These are phyloP conservation scores for Pyrenopolyporus hunteri DNA, from an alignment of 495 filamentous ascomycete species.

Conservation along the genomic window DNA sequence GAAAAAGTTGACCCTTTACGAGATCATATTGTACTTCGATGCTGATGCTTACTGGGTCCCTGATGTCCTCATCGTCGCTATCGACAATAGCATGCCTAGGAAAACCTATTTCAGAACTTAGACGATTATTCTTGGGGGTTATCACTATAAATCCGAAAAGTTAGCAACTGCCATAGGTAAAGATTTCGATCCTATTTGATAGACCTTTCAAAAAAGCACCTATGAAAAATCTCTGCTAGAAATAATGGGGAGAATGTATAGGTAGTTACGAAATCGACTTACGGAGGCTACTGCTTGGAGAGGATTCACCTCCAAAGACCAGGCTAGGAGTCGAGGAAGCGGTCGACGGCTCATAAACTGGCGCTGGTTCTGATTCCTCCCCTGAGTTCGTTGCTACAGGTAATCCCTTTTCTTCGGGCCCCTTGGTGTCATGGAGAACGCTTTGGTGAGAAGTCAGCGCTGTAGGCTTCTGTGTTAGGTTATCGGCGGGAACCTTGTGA, in stretches of 20 bases:
- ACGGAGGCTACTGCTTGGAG: slow-evolving; percentile 45
- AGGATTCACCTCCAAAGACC: slow-evolving; percentile 44
- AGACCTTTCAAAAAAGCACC: not conserved
- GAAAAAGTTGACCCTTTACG: not conserved
- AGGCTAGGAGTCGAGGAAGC: slow-evolving; percentile 49
- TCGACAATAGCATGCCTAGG: slow-evolving; percentile 12
- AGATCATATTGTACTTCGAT: slow-evolving; percentile 10
- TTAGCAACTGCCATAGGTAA: slow-evolving; percentile 5
- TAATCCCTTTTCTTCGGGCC: slow-evolving; percentile 1
- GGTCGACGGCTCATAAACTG: slow-evolving; percentile 33
- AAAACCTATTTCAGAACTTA: slow-evolving; percentile 12
- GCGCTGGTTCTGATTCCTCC: slow-evolving; percentile 6
- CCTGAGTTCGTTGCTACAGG: not conserved
- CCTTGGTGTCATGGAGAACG: not conserved
- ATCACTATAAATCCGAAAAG: slow-evolving; percentile 16
- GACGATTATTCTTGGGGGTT: slow-evolving; percentile 35
- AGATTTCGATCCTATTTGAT: not conserved
- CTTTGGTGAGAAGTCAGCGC: not conserved
- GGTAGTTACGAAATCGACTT: slow-evolving; percentile 13
- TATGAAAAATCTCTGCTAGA: not conserved
- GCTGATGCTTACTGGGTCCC: not conserved
- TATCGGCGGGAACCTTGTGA: not conserved
- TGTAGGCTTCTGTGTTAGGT: not conserved
- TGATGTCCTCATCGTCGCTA: slow-evolving; percentile 26
- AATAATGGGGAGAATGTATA: not conserved